Conservation (phyloP, 805 yeast species). For the Schwanniomyces pseudopolymorphus region DNA sequence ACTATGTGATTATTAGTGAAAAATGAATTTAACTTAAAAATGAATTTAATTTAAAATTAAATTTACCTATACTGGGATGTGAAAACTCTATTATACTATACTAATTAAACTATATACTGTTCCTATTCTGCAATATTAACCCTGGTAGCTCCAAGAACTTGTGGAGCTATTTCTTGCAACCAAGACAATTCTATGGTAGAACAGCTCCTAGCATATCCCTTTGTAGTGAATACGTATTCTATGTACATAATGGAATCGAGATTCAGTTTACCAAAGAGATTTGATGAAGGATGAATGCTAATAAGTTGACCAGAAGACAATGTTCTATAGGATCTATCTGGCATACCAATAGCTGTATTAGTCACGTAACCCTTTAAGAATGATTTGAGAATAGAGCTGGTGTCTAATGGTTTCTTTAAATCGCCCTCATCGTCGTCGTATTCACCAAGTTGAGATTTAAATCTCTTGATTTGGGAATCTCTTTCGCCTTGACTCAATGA, state of each 20-base stretch:
- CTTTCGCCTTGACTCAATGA: slow-evolving; percentile 23
- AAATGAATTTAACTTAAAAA: too few species aligned
- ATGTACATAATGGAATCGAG: slow-evolving; percentile 90
- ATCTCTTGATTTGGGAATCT: slow-evolving; percentile 22
- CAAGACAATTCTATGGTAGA: slow-evolving; percentile 77
- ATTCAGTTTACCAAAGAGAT: slow-evolving; percentile 71
- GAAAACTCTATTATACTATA: too few species aligned
- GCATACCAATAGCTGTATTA: slow-evolving; percentile 91
- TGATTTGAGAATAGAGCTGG: slow-evolving; percentile 64
- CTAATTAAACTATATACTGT: too few species aligned
- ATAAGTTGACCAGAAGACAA: slow-evolving; percentile 80
- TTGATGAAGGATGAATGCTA: slow-evolving; percentile 87
- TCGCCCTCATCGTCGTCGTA: slow-evolving; percentile 20
- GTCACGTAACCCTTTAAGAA: slow-evolving; percentile 82
- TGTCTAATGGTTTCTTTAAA: slow-evolving; percentile 40
- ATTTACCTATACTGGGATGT: too few species aligned
- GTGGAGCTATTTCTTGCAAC: slow-evolving; percentile 82
- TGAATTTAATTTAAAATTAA: too few species aligned
- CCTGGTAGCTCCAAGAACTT: slow-evolving; percentile 48
- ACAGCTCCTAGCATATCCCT: slow-evolving; percentile 91
- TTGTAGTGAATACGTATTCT: slow-evolving; percentile 89
- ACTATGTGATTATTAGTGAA: too few species aligned
- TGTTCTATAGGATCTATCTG: slow-evolving; percentile 90
- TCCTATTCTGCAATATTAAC: slow-evolving; percentile 25
- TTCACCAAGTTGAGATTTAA: slow-evolving; percentile 23